Base-by-base conservation (phyloP, 2,329 filamentous ascomycete species). In the Monilinia vaccinii-corymbosi region DNA sequence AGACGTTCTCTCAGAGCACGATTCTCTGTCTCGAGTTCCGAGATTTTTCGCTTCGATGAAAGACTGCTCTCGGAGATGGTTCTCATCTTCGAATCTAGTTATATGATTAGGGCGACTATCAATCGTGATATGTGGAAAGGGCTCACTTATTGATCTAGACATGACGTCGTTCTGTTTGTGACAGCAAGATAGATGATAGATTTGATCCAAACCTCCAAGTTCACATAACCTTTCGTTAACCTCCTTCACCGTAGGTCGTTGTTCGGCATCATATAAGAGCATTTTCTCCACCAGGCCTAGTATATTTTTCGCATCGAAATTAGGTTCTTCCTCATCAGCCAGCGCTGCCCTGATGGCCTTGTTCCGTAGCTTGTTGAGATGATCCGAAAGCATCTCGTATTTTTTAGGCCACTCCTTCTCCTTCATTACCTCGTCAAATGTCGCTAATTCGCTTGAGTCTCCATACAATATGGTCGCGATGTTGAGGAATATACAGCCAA, bases 241-340 rank as follows among this genome's bases (percentile, higher is more conserved):
- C 65, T 81, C 78, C 13, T 71, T 68, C 3, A 78, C 79, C 1
- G 76, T 73, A 3, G 80, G 81, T 31, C 81, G 74, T 55, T 80
- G 77, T 36, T 73, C 72, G 0, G 81, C 77, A 44, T 77, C 73
- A 31, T 73, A 73, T 14, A 79, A 75, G 34, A 84, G 72, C 81
- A 84, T 84, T 28, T 74, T 72, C 46, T 78, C 76, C 1, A 81
- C 77, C 52, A 80, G 65, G 16, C 68, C 68, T 13, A 77, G 64
- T 11, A 76, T 63, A 50, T 78, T 76, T 38, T 74, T 74, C 0
- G 76, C 60, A 36, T 65, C 62, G 36, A 63, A 65, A 32, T 10
- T 63, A 10, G 60, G 61, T 13, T 48, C 51, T 32, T 68, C 63
- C 14, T 63, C 56, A 28, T 61, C 61, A 23, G 59, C 63, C n/a